Evolutionary conservation across 345 rosid genomes (phyloP).

Genomic region (Citrus sinensis): DNA sequence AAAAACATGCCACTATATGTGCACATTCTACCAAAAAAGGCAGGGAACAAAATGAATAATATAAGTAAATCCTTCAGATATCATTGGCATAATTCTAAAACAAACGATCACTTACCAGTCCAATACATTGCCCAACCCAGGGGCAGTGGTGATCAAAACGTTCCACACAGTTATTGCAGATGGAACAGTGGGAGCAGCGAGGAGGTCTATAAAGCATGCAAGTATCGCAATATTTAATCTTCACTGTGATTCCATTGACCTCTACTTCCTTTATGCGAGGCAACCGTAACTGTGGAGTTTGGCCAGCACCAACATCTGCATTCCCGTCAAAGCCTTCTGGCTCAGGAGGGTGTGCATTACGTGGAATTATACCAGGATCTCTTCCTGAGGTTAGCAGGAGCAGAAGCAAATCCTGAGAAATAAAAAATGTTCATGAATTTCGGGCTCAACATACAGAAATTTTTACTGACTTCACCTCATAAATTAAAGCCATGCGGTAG

Average conservation of each 20-base stretch:
- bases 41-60: neutral
- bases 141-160: constrained; percentile 99
- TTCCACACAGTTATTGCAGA: constrained; percentile 96
- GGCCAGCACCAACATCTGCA: constrained; percentile 57
- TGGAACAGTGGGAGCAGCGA: constrained; percentile 98
- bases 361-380: constrained; percentile 97
- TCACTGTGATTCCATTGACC: constrained; percentile 69
- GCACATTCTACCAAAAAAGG: neutral
- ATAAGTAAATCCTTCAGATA: neutral
- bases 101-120: constrained; percentile 55
- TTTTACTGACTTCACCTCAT: neutral
- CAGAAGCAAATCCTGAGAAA: constrained; percentile 71
- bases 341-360: constrained; percentile 96
- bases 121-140: constrained; percentile 99
- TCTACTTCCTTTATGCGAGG: constrained; percentile 90
- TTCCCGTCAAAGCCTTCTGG: constrained; percentile 68
- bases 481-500: neutral
- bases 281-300: constrained; percentile 74
- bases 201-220: constrained; percentile 98
- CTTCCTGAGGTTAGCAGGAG: constrained; percentile 91
- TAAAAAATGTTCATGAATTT: constrained; percentile 15
- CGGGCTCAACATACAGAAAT: neutral
- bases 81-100: neutral
- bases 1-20: neutral
- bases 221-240: constrained; percentile 92